Evolutionary conservation across 768 basidiomycete species (phyloP).

Genomic region (Solioccasus polychromus): DNA sequence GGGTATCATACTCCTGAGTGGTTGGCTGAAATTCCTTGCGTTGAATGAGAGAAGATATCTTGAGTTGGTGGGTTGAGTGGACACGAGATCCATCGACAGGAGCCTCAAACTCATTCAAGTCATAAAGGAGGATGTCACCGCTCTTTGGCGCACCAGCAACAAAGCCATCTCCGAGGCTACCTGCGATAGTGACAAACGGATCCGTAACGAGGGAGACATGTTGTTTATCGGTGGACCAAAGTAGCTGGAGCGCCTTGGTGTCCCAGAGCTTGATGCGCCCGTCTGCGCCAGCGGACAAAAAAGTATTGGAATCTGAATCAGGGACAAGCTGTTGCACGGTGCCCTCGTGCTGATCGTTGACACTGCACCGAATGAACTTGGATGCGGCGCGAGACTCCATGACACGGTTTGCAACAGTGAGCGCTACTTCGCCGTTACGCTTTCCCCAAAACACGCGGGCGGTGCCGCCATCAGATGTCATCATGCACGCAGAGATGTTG

Average conservation of each 20-base stretch:
- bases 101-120: slow-evolving; percentile 35
- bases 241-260: slow-evolving; percentile 45
- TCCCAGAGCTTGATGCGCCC: slow-evolving; percentile 78
- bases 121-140: slow-evolving; percentile 60
- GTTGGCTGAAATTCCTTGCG: slow-evolving; percentile 7
- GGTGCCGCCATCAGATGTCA: slow-evolving; percentile 61
- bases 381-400: slow-evolving; percentile 54
- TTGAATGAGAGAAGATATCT: slow-evolving; percentile 36
- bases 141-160: slow-evolving; percentile 51
- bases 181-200: slow-evolving; percentile 48
- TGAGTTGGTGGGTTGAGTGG: slow-evolving; percentile 26
- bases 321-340: slow-evolving; percentile 55
- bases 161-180: slow-evolving; percentile 40
- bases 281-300: slow-evolving; percentile 58
- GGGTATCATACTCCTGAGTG: background rate
- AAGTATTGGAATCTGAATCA: slow-evolving; percentile 35
- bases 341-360: slow-evolving; percentile 64
- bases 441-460: slow-evolving; percentile 76
- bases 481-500: slow-evolving; percentile 55
- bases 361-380: slow-evolving; percentile 45
- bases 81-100: slow-evolving; percentile 10
- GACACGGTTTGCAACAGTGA: slow-evolving; percentile 53
- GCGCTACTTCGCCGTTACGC: slow-evolving; percentile 60
- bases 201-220: slow-evolving; percentile 39
- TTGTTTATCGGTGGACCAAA: slow-evolving; percentile 59